phyloP scores from a whole-genome alignment of 192 early-diverging fungal genomes.

The Piromyces finnis region DNA sequence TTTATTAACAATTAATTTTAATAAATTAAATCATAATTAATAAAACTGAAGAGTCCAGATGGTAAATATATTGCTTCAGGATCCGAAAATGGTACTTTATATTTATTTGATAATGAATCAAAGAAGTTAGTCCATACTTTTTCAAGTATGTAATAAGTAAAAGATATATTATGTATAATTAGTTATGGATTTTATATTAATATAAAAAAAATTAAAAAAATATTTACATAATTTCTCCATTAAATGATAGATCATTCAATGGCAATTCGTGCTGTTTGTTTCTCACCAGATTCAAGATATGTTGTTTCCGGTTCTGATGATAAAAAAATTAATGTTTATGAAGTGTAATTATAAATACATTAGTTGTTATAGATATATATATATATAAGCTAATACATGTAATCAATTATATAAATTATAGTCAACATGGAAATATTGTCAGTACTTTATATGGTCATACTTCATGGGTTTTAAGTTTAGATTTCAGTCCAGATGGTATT shows the following conservation, averaged over 20 bases:
- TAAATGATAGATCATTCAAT: constrained; percentile 65
- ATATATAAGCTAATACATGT: too few species aligned
- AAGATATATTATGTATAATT: too few species aligned
- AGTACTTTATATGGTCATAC: constrained; percentile 56
- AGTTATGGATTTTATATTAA: too few species aligned
- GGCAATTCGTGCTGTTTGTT: constrained; percentile 53
- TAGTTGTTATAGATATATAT: background rate
- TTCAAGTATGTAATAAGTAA: constrained; percentile 9
- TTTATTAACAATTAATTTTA: too few species aligned
- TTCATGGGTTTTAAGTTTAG: constrained; percentile 62
- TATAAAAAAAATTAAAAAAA: too few species aligned
- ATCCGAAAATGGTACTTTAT: constrained; percentile 49
- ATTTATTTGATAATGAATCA: constrained; percentile 51
- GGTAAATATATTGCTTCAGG: constrained; percentile 57
- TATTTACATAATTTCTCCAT: too few species aligned
- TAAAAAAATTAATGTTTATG: constrained; percentile 55
- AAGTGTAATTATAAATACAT: constrained; percentile 21
- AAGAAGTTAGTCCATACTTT: constrained; percentile 43
- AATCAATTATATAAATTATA: too few species aligned
- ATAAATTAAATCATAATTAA: too few species aligned
- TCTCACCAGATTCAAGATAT: constrained; percentile 47
- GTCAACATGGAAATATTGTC: constrained; percentile 53
- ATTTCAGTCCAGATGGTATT: constrained; percentile 35
- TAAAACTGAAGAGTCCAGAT: constrained; percentile 67
- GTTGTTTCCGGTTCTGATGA: constrained; percentile 67